Conservation (phyloP, 768 basidiomycete genomes). For the Mycena albidolilacea region DNA sequence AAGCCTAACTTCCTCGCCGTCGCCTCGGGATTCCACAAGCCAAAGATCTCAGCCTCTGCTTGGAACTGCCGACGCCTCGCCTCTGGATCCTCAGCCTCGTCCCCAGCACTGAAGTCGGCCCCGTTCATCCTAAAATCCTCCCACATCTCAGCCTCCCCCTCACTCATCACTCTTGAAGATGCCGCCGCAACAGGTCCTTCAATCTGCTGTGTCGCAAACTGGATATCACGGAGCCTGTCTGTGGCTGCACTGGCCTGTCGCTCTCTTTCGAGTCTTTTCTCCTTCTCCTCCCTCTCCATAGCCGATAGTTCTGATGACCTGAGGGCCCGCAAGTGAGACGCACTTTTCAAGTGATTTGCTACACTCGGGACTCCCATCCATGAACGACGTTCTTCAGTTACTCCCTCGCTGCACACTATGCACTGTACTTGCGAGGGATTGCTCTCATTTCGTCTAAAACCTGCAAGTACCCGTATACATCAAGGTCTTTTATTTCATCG, state of each 20-base stretch:
- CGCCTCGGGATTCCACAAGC: background rate
- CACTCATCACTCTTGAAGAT: background rate
- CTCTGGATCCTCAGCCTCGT: background rate
- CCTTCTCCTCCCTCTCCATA: background rate
- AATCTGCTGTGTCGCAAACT: background rate
- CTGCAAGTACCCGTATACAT: background rate
- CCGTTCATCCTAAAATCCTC: background rate
- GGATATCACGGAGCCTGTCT: background rate
- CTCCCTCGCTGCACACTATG: background rate
- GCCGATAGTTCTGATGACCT: background rate
- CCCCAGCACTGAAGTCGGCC: conserved; percentile 20
- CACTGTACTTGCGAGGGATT: background rate
- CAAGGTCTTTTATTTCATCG: background rate
- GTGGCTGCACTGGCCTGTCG: background rate
- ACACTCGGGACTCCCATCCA: background rate
- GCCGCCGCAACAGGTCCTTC: background rate
- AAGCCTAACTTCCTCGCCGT: conserved; percentile 19
- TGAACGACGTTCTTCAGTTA: background rate
- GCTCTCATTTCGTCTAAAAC: background rate
- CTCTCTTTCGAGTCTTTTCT: background rate
- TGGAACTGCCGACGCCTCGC: background rate
- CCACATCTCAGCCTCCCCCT: conserved; percentile 3
- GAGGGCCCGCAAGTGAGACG: background rate
- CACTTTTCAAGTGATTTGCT: background rate
- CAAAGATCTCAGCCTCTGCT: conserved; percentile 14